These are phyloP conservation scores for Trametes sp. DNA, from an alignment of 1,284 basidiomycete genomes.

Conservation along the genomic window DNA sequence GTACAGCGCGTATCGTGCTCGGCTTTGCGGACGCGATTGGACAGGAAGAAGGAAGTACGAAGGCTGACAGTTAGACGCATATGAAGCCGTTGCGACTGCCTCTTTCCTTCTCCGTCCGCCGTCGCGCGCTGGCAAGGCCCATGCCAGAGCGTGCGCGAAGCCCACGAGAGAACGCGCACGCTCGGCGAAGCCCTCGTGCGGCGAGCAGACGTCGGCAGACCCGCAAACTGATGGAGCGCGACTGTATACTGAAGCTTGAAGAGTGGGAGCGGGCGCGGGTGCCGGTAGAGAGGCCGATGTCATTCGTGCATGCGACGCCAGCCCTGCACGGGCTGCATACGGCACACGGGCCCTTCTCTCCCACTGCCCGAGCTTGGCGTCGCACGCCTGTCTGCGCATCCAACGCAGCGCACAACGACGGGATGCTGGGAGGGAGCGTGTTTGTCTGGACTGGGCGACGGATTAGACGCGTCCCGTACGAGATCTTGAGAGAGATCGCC, in stretches of 20 bases:
- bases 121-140: background rate
- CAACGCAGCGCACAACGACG: background rate
- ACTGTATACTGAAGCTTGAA: background rate
- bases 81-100: constrained; percentile 9
- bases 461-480: constrained; percentile 1
- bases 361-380: background rate
- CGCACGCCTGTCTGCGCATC: constrained; percentile 1
- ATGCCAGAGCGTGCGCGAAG: background rate
- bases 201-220: background rate
- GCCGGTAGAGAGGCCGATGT: constrained; percentile 5
- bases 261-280: background rate
- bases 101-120: background rate
- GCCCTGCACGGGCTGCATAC: background rate
- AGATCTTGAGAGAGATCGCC: constrained; percentile 13
- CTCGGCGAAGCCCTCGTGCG: too few relatives aligned
- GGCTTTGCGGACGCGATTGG: background rate
- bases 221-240: background rate
- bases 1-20: background rate
- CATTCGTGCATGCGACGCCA: background rate
- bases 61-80: constrained; percentile 5
- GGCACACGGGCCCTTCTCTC: background rate
- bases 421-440: too few relatives aligned
- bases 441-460: too few relatives aligned
- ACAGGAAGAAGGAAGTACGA: constrained; percentile 6
- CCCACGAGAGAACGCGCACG: background rate